phyloP scores from a whole-genome alignment of 2,329 filamentous ascomycete genomes.

The Aspergillus amoenus region DNA sequence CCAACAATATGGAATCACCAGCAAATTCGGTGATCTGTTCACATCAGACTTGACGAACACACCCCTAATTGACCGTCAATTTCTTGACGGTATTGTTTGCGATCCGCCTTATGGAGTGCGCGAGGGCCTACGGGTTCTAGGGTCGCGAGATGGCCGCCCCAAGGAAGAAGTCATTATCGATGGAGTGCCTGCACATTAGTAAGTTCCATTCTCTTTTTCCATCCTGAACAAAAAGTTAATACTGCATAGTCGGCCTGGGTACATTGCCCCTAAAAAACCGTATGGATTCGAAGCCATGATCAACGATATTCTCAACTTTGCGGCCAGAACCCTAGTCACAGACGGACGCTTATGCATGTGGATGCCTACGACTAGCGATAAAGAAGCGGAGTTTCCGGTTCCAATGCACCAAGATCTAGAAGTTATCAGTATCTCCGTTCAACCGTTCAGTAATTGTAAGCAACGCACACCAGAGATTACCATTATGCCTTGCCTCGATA shows the following conservation, averaged over 20 bases:
- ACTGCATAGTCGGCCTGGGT: slow-evolving; percentile 57
- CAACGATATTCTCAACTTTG: slow-evolving; percentile 83
- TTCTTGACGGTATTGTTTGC: slow-evolving; percentile 88
- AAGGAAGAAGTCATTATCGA: slow-evolving; percentile 63
- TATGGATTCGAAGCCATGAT: slow-evolving; percentile 92
- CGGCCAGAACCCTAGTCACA: slow-evolving; percentile 72
- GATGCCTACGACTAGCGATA: slow-evolving; percentile 90
- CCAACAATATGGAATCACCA: slow-evolving; percentile 71
- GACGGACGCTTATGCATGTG: slow-evolving; percentile 84
- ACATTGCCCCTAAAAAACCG: slow-evolving; percentile 83
- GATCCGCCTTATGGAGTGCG: slow-evolving; percentile 95
- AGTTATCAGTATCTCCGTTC: slow-evolving; percentile 73
- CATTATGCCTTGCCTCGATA: neutral
- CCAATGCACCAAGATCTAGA: slow-evolving; percentile 75
- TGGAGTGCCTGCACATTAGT: slow-evolving; percentile 69
- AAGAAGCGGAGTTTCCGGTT: slow-evolving; percentile 72
- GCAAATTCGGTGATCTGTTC: slow-evolving; percentile 72
- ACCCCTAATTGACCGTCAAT: slow-evolving; percentile 61
- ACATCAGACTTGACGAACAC: slow-evolving; percentile 85
- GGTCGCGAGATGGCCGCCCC: slow-evolving; percentile 61
- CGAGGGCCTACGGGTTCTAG: slow-evolving; percentile 86
- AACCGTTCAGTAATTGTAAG: slow-evolving; percentile 84
- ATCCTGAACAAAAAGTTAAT: slow-evolving; percentile 1
- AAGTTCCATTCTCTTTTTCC: slow-evolving; percentile 31
- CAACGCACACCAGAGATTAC: slow-evolving; percentile 21